Percentiles rank a stretch among this genome's conserved stretches.
Conservation (phyloP, 306 rosid species). For the Cajanus cajan region DNA sequence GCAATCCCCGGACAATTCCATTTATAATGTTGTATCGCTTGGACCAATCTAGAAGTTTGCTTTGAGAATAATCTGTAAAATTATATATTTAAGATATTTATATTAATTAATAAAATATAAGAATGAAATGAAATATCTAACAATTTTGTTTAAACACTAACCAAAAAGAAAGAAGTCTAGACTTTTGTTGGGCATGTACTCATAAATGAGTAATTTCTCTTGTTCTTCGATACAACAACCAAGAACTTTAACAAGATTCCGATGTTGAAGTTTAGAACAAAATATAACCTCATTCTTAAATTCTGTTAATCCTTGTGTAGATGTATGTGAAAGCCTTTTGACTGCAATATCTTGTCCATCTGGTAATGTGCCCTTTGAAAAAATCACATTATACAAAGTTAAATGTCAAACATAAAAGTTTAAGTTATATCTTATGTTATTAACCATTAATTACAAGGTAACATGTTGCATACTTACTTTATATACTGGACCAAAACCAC, state of each 20-base stretch:
- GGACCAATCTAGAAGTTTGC: background rate
- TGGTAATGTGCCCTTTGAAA: constrained; percentile 3
- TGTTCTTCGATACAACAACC: constrained; percentile 25
- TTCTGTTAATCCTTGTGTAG: background rate
- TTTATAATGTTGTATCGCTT: background rate
- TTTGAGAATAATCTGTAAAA: background rate
- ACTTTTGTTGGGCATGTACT: constrained; percentile 36
- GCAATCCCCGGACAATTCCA: constrained; percentile 21
- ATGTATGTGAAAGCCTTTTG: constrained; percentile 8
- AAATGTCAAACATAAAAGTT: background rate
- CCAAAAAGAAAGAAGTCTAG: constrained; percentile 22
- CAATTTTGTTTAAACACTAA: background rate
- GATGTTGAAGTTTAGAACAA: constrained; percentile 35
- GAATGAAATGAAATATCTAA: background rate
- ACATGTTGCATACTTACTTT: constrained; percentile 21
- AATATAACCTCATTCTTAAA: constrained; percentile 32
- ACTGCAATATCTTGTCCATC: constrained; percentile 19
- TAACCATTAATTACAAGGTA: background rate
- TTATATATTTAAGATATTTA: background rate
- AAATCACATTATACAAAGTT: background rate
- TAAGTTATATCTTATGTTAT: background rate
- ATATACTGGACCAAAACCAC: constrained; percentile 68
- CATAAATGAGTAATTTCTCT: constrained; percentile 29
- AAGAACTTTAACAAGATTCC: constrained; percentile 26
- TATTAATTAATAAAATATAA: background rate